Base-by-base conservation (phyloP, 345 rosid genomes). In the Cardamine occulta region DNA sequence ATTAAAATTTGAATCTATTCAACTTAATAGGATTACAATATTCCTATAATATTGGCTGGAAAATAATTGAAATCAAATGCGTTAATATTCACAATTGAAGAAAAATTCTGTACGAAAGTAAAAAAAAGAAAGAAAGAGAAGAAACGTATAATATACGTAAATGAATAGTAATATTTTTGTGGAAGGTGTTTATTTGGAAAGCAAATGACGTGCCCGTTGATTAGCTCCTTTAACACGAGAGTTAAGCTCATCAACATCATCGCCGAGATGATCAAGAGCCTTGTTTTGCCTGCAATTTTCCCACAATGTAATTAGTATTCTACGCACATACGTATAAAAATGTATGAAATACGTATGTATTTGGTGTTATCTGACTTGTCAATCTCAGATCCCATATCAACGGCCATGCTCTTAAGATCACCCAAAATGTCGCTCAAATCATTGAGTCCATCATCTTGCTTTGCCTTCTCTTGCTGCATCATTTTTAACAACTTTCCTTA, bases 361-460 rank as follows among this genome's bases (percentile, higher is more conserved):
- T 4, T 5, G 1, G 15, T 42, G 74, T 67, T 12, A 42, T 68
- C 76, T 51, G 39, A 92, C 99, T 85, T 89, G 62, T 90, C 86
- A 60, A 95, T 82, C 78, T 95, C 99, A 21, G 82, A 44, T 78
- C 98, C 97, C 99, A 95, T 95, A 73, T 90, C 98, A 31, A 84
- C 72, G 26, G 99, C 99, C 99, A 95, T 95, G 62, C 79, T 83
- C 84, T 93, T 95, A 67, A 95, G 82, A 63, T 95, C 97, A 39
- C 99, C 98, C 84, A 92, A 59, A 29, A 90, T 82, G 60, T 88
- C 76, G 55, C 97, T 88, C 54, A 90, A 80, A 82, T 95, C 98
- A 37, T 11, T 1, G 89, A 84, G 83, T 34, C 83, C 97, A 75
- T 89, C 98, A 52, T 95, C 99, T 80, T 95, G 97, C 76, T 93